Base-by-base conservation (phyloP, 768 basidiomycete genomes). In the Tulasnella sp. region DNA sequence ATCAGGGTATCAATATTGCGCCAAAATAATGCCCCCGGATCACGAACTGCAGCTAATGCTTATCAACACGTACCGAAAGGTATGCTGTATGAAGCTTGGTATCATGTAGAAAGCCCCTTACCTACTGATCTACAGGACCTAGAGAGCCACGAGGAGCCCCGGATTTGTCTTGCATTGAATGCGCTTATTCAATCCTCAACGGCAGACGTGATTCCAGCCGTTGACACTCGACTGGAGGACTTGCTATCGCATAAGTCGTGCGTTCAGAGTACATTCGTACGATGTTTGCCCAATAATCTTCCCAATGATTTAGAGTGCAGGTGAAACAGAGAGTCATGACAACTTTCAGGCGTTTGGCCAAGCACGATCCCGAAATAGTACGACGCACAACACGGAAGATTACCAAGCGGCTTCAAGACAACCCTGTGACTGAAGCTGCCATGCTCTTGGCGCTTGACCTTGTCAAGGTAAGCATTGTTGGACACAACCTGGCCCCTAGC, bases 31-130 rank as follows among this genome's bases (percentile, higher is more conserved):
- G 81, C 78, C 80, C 41, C 65, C 72, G 7, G 69, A 76, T 38
- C 81, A 89, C 66, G 87, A 89, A 61, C 73, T 90, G 30, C 78
- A 81, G 52, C 73, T 92, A 22, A 89, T 92, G 84, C 76, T 91
- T 21, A 82, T 92, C 60, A 92, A 92, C 64, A 90, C 89, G 3
- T 68, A 90, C 31, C 81, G 87, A 62, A 92, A 92, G 77, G 89
- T 82, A 65, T 59, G 68, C 45, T 5, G n/a, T 38, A 49, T 61
- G 21, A 38, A 30, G 2, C 12, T 38, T 15, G 3, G 7, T 11
- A 31, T 53, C 31, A n/a, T n/a, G n/a, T 3, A 52, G 17, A 41
- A 51, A 43, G 5, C 12, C n/a, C n/a, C 27, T 44, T 46, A 21
- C 30, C 1, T 12, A 10, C 11, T 22, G 25, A 17, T n/a, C 21